phyloP scores from a whole-genome alignment of 2,329 filamentous ascomycete species.

The Parastagonospora nodorum region DNA sequence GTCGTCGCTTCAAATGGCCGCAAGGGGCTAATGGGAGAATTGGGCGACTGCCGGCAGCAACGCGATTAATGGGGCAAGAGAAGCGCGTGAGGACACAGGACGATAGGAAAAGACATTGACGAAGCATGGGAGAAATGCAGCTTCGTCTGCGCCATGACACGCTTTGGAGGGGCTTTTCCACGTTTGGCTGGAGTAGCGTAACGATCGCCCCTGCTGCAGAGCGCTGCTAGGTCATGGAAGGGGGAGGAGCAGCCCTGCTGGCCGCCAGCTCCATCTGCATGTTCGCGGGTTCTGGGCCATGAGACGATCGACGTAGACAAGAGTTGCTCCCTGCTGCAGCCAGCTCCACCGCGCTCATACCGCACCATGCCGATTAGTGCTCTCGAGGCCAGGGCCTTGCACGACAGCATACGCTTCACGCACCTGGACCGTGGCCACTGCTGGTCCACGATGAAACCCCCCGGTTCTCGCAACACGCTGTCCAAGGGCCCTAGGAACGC shows the following conservation, averaged over 20 bases:
- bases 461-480: slow-evolving; percentile 8
- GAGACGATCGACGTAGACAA: slow-evolving; percentile 41
- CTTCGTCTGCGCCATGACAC: slow-evolving; percentile 36
- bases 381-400: slow-evolving; percentile 16
- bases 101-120: slow-evolving; percentile 19
- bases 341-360: slow-evolving; percentile 10
- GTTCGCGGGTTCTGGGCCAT: slow-evolving; percentile 42
- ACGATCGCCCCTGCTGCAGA: slow-evolving; percentile 36
- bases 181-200: slow-evolving; percentile 34
- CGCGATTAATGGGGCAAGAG: slow-evolving; percentile 26
- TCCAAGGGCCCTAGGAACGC: slow-evolving; percentile 3
- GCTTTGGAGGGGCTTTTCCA: slow-evolving; percentile 32
- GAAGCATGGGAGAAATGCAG: slow-evolving; percentile 29
- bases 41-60: slow-evolving; percentile 20
- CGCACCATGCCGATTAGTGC: slow-evolving; percentile 33
- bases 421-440: slow-evolving; percentile 38
- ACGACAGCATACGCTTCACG: slow-evolving; percentile 31
- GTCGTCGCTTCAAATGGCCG: slow-evolving; percentile 19
- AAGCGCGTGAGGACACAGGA: slow-evolving; percentile 31
- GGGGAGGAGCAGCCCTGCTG: slow-evolving; percentile 36
- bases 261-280: slow-evolving; percentile 32
- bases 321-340: slow-evolving; percentile 11
- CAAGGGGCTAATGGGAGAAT: slow-evolving; percentile 27
- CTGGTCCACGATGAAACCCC: slow-evolving; percentile 25
- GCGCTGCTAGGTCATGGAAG: slow-evolving; percentile 24